phyloP scores from a whole-genome alignment of 2,329 filamentous ascomycete genomes.

The Scolecobasidium constrictum region DNA sequence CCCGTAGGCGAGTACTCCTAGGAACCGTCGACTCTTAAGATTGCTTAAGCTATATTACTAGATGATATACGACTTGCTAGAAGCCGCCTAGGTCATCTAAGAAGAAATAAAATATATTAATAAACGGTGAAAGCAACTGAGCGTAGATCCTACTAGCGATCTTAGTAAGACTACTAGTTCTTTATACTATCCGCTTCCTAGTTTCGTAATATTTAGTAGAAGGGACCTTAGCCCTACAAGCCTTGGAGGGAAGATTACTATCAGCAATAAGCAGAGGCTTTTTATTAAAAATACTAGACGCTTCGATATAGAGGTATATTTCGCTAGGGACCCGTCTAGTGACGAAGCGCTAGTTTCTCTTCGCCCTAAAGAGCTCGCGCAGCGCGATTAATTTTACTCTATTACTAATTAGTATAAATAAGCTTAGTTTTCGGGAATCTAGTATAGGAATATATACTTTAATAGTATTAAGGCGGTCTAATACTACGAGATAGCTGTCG shows the following conservation, averaged over 20 bases:
- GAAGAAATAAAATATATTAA: constrained; percentile 20
- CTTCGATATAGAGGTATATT: constrained; percentile 16
- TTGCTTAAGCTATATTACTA: constrained; percentile 15
- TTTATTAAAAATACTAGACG: constrained; percentile 13
- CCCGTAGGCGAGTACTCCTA: constrained; percentile 13
- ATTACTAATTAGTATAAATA: constrained; percentile 16
- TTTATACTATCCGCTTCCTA: constrained; percentile 10
- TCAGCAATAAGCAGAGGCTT: constrained; percentile 15
- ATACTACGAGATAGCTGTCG: constrained; percentile 14
- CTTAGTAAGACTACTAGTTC: constrained; percentile 7
- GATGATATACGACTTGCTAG: constrained; percentile 13
- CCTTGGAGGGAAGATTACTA: constrained; percentile 12
- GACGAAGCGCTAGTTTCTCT: constrained; percentile 11
- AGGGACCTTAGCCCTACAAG: constrained; percentile 8
- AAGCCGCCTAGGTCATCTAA: constrained; percentile 16
- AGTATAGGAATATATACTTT: constrained; percentile 14
- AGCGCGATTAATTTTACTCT: constrained; percentile 16
- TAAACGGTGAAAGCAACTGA: constrained; percentile 16
- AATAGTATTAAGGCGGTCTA: constrained; percentile 15
- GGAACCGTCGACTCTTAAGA: constrained; percentile 12
- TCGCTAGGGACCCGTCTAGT: constrained; percentile 12
- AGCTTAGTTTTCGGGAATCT: constrained; percentile 14
- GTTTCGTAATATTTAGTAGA: constrained; percentile 12
- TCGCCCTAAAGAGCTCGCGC: constrained; percentile 13
- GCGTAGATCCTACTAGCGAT: constrained; percentile 14